Percentiles rank a stretch among this genome's conserved stretches.
Conservation (phyloP, 129 eudicot species). For the Logfia minima region DNA sequence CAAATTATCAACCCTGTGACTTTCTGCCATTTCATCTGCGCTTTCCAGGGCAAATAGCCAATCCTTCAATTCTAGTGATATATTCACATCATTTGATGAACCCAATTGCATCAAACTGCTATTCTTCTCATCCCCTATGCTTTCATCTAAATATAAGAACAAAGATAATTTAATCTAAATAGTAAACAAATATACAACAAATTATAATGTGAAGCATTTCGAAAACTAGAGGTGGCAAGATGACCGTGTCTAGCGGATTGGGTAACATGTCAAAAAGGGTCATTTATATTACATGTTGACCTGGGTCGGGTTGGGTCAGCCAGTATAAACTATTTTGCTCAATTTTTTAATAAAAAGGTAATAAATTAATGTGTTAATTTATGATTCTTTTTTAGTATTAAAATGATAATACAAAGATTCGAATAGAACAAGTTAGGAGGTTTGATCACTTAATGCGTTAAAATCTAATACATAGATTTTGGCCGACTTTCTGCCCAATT, state of each 20-base stretch:
- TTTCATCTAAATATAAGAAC: constrained; percentile 44
- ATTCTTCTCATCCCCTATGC: constrained; percentile 40
- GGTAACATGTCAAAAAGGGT: not conserved
- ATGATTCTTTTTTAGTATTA: not conserved
- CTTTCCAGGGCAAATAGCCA: constrained; percentile 91
- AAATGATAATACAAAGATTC: not conserved
- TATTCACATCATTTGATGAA: constrained; percentile 66
- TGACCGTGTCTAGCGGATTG: not conserved
- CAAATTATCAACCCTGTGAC: constrained; percentile 24
- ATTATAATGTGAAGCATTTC: not conserved
- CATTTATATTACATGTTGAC: not conserved
- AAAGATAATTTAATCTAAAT: constrained; percentile 6
- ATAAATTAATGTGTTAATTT: not conserved
- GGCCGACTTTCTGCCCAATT: not conserved
- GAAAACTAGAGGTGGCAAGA: constrained; percentile 5
- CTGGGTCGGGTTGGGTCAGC: not conserved
- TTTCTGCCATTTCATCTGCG: constrained; percentile 56
- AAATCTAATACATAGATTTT: not conserved
- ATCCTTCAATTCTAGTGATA: constrained; percentile 64
- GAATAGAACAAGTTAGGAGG: too few relatives aligned
- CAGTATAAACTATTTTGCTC: not conserved
- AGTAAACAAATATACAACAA: not conserved
- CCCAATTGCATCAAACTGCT: constrained; percentile 48
- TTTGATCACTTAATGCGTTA: too few relatives aligned
- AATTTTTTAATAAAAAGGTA: not conserved